These are phyloP conservation scores for Globisporangium spinosum DNA, from an alignment of 352 stramenopile genomes.

Conservation along the genomic window DNA sequence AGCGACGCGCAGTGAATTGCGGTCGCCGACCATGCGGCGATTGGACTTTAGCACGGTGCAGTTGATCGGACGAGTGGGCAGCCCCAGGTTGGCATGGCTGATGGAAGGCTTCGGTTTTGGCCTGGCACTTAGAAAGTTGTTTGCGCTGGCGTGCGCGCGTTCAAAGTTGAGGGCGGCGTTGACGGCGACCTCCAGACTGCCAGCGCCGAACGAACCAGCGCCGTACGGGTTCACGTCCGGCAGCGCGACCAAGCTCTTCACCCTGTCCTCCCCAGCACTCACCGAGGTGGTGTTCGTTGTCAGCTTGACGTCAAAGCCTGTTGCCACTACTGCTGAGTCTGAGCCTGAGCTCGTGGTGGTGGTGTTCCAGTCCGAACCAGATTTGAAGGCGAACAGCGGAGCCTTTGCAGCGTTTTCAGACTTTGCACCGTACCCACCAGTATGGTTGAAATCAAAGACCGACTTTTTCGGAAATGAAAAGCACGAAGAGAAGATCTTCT, in stretches of 20 bases:
- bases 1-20: slow-evolving; percentile 3
- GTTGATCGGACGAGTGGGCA: slow-evolving; percentile 12
- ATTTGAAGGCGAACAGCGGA: background rate
- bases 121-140: slow-evolving; percentile 10
- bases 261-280: background rate
- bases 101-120: background rate
- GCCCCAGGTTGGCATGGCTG: slow-evolving; percentile 9
- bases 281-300: background rate
- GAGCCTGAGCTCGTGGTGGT: background rate
- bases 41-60: slow-evolving; percentile 3
- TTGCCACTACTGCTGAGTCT: background rate
- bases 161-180: slow-evolving; percentile 32
- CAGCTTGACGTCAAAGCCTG: slow-evolving; percentile 15
- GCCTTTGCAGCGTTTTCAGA: background rate
- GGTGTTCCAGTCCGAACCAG: slow-evolving; percentile 6
- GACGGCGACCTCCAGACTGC: slow-evolving; percentile 53
- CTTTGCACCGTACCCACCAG: background rate
- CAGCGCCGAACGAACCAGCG: slow-evolving; percentile 38
- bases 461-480: slow-evolving; percentile 7
- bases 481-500: slow-evolving; percentile 6
- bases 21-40: background rate
- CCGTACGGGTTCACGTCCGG: slow-evolving; percentile 59
- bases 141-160: slow-evolving; percentile 9
- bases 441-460: background rate
- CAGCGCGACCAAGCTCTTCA: slow-evolving; percentile 36